Conservation (phyloP, 345 rosid species). For the Lumnitzera littorea region DNA sequence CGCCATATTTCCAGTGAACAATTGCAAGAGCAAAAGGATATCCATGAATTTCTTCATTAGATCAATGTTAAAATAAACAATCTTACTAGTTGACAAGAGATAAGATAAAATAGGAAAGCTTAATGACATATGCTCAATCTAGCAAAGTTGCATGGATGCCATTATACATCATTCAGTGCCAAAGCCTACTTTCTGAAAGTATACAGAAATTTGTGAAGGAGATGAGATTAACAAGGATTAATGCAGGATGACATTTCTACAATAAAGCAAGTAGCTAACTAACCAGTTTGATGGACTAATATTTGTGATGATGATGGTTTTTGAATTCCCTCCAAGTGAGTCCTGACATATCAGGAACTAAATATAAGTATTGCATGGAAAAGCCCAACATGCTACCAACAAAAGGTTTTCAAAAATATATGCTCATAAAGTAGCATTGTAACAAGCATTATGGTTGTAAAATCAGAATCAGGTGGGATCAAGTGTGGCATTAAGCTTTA, state of each 20-base stretch:
- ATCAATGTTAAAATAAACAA: no score
- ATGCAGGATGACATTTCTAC: constrained; percentile 6
- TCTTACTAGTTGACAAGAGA: no score
- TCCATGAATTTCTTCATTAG: neutral
- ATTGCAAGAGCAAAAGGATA: constrained; percentile 32
- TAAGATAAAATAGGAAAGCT: no score
- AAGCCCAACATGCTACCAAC: neutral
- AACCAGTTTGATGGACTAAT: constrained; percentile 91
- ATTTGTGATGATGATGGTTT: constrained; percentile 93
- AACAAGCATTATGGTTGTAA: no score
- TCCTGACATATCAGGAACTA: constrained; percentile 43
- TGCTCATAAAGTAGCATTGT: neutral
- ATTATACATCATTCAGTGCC: neutral
- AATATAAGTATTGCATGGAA: neutral
- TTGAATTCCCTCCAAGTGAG: constrained; percentile 96
- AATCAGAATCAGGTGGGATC: no score
- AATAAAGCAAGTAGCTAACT: constrained; percentile 13
- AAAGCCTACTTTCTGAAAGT: neutral
- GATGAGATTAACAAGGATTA: neutral
- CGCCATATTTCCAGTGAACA: constrained; percentile 66
- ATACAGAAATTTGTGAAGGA: no score
- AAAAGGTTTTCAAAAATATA: neutral
- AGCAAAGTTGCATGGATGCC: no score
- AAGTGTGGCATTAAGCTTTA: no score
- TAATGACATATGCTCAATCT: no score